phyloP scores from a whole-genome alignment of 148 eudicot species.

The Rhododendron kiyosumense region DNA sequence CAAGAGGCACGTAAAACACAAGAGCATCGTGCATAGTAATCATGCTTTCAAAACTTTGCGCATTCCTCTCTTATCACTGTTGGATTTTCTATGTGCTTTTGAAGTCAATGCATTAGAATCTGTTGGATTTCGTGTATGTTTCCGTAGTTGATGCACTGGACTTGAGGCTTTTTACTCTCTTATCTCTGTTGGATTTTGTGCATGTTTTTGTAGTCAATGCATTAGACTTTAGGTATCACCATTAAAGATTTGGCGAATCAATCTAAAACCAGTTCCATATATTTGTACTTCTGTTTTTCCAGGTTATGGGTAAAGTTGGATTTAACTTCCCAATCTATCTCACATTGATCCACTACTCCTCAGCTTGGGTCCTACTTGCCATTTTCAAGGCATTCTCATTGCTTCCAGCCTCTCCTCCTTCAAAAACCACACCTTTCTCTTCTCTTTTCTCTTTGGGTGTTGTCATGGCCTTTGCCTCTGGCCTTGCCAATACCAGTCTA shows the following conservation, averaged over 20 bases:
- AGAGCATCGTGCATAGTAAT: too few species aligned
- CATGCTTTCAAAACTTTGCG: too few species aligned
- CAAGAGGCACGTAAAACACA: too few species aligned
- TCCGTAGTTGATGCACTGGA: background rate
- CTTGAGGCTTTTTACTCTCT: background rate
- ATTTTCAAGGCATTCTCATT: conserved; percentile 65
- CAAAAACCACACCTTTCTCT: conserved; percentile 70
- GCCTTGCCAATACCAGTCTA: conserved; percentile 86
- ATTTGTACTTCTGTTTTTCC: conserved; percentile 6
- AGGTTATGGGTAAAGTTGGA: conserved; percentile 91
- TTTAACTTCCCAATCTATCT: conserved; percentile 80
- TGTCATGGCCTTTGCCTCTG: conserved; percentile 94
- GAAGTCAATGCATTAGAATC: background rate
- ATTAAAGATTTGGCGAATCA: background rate
- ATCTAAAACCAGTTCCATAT: background rate
- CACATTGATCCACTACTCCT: conserved; percentile 69
- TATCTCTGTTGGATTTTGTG: background rate
- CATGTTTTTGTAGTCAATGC: background rate
- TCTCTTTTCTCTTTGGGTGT: conserved; percentile 70
- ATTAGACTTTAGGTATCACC: too few species aligned
- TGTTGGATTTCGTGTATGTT: background rate
- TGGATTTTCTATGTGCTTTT: background rate
- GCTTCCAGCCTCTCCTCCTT: conserved; percentile 79
- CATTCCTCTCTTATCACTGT: background rate
- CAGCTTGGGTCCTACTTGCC: conserved; percentile 71